Evolutionary conservation across 139 green algal genomes (phyloP).

Genomic region (Coelastrella sp.): DNA sequence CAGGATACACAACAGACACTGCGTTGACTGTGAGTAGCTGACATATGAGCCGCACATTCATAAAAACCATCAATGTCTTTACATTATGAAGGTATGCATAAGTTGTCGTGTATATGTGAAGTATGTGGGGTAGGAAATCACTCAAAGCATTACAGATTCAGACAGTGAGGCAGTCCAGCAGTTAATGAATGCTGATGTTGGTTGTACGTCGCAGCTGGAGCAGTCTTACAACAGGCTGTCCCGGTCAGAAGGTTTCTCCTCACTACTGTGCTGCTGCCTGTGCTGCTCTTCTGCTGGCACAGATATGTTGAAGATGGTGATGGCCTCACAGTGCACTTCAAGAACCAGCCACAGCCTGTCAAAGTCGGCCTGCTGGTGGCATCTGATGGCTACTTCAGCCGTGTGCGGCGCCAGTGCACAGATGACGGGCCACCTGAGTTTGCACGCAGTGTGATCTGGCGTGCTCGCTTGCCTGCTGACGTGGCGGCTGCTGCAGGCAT

Average conservation of each 20-base stretch:
- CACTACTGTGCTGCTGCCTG: background rate
- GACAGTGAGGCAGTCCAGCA: too few species aligned
- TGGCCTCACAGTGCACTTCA: background rate
- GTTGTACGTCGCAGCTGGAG: too few species aligned
- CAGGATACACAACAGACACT: too few species aligned
- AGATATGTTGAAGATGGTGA: background rate
- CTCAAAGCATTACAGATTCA: too few species aligned
- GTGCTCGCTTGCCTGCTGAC: conserved; percentile 19
- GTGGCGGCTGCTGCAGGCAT: conserved; percentile 5
- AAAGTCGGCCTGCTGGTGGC: background rate
- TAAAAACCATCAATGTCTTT: too few species aligned
- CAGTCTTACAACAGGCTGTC: too few species aligned
- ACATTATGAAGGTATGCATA: too few species aligned
- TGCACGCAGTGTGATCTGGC: conserved; percentile 14
- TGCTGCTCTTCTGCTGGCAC: background rate
- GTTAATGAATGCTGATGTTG: too few species aligned
- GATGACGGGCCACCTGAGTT: conserved; percentile 51
- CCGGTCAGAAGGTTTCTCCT: background rate
- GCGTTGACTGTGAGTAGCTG: too few species aligned
- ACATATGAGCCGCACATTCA: too few species aligned
- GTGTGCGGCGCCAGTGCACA: conserved; percentile 43
- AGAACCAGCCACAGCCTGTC: background rate
- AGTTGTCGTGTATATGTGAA: too few species aligned
- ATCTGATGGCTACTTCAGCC: conserved; percentile 51
- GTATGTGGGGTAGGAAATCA: too few species aligned